phyloP scores from a whole-genome alignment of 345 rosid genomes.

The Salix brachista region DNA sequence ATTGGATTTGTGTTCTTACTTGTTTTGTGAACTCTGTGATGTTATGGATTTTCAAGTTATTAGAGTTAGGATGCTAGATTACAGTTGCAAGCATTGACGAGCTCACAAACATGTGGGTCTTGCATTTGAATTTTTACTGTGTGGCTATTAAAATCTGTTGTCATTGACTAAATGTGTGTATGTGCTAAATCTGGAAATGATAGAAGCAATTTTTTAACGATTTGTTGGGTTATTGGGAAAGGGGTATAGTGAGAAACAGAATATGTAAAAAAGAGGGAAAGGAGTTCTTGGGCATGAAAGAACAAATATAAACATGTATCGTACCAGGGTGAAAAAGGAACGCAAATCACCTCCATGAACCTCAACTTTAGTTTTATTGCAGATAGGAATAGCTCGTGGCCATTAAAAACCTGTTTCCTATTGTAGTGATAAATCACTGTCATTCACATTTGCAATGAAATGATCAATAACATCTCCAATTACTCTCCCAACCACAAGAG shows the following conservation, averaged over 20 bases:
- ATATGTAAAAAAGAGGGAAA: background rate
- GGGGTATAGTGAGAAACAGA: background rate
- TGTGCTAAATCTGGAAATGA: background rate
- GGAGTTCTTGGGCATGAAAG: background rate
- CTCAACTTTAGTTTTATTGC: slow-evolving; percentile 69
- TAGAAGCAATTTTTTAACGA: background rate
- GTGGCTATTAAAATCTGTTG: too few species aligned
- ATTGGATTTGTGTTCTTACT: too few species aligned
- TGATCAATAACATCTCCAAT: slow-evolving; percentile 80
- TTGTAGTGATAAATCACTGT: slow-evolving; percentile 55
- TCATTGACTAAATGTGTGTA: too few species aligned
- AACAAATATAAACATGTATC: too few species aligned
- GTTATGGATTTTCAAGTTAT: too few species aligned
- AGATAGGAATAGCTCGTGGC: slow-evolving; percentile 81
- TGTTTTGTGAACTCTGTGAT: too few species aligned
- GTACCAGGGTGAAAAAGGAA: slow-evolving; percentile 92
- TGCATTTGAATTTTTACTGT: too few species aligned
- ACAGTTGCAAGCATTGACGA: too few species aligned
- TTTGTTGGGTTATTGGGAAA: background rate
- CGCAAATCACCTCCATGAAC: slow-evolving; percentile 86
- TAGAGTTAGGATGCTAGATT: too few species aligned
- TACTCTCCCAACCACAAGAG: slow-evolving; percentile 84
- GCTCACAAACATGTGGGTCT: too few species aligned
- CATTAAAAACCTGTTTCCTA: slow-evolving; percentile 71
- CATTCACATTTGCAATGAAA: slow-evolving; percentile 57